Conservation (phyloP, 2,329 filamentous ascomycete species). For the Epichloe coenophiala region DNA sequence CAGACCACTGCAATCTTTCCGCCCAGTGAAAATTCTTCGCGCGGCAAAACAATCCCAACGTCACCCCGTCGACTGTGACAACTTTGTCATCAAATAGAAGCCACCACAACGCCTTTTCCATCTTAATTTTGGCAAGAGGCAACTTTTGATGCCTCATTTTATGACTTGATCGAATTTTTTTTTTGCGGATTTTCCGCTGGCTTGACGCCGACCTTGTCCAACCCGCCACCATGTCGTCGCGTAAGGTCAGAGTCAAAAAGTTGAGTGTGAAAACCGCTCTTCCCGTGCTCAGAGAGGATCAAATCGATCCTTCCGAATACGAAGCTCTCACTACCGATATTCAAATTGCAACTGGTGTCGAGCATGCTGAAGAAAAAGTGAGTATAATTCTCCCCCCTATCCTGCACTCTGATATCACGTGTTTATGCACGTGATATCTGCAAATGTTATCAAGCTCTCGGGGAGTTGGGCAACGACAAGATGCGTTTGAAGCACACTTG, state of each 20-base stretch:
- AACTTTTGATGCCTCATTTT: constrained; percentile 42
- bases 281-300: constrained; percentile 75
- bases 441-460: neutral
- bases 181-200: constrained; percentile 46
- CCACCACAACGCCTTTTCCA: constrained; percentile 37
- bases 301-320: constrained; percentile 78
- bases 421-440: constrained; percentile 28
- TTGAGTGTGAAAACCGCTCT: constrained; percentile 82
- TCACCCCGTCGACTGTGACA: constrained; percentile 37
- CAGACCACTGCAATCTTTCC: constrained; percentile 11
- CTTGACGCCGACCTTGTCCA: constrained; percentile 24
- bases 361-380: constrained; percentile 94
- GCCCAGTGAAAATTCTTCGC: constrained; percentile 39
- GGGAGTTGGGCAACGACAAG: neutral
- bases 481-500: neutral
- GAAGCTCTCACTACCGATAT: constrained; percentile 71
- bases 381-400: constrained; percentile 32
- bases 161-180: constrained; percentile 52
- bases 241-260: constrained; percentile 76
- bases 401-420: constrained; percentile 33
- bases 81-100: constrained; percentile 40
- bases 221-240: constrained; percentile 42
- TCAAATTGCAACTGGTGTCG: constrained; percentile 90
- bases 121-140: constrained; percentile 34
- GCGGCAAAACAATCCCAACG: constrained; percentile 42